Conservation (phyloP, 495 filamentous ascomycete genomes). For the Penicillium robsamsonii region DNA sequence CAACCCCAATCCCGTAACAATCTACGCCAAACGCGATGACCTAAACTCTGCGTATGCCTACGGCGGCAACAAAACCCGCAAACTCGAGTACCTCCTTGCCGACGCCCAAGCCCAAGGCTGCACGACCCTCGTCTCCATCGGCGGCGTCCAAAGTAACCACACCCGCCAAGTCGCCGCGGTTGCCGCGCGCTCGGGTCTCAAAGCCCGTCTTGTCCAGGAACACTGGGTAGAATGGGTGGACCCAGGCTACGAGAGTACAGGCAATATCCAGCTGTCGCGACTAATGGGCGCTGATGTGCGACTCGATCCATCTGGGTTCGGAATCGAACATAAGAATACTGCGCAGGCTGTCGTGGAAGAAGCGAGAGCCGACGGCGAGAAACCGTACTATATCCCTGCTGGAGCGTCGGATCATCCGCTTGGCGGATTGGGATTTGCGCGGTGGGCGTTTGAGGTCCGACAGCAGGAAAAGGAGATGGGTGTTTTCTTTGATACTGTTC, state of each 20-base stretch:
- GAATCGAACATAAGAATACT: slow-evolving; percentile 59
- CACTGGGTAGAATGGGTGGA: slow-evolving; percentile 59
- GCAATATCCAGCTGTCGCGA: slow-evolving; percentile 62
- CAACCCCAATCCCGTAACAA: slow-evolving; percentile 34
- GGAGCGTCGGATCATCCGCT: slow-evolving; percentile 65
- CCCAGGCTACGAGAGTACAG: slow-evolving; percentile 51
- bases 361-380: slow-evolving; percentile 43
- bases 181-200: slow-evolving; percentile 50
- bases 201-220: slow-evolving; percentile 57
- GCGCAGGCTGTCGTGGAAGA: slow-evolving; percentile 47
- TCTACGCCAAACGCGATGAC: slow-evolving; percentile 65
- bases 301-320: slow-evolving; percentile 50
- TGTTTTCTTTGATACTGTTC: slow-evolving; percentile 57
- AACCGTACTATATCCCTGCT: slow-evolving; percentile 64
- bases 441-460: slow-evolving; percentile 61
- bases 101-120: slow-evolving; percentile 53
- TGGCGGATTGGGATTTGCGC: slow-evolving; percentile 61
- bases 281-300: slow-evolving; percentile 60
- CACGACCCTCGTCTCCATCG: slow-evolving; percentile 59
- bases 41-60: slow-evolving; percentile 60
- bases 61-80: slow-evolving; percentile 66
- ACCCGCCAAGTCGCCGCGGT: slow-evolving; percentile 61
- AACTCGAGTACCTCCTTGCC: slow-evolving; percentile 60
- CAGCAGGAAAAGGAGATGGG: slow-evolving; percentile 56
- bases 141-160: slow-evolving; percentile 66